Evolutionary conservation across 2,329 filamentous ascomycete genomes (phyloP).

Genomic region (Penicillium decumbens): DNA sequence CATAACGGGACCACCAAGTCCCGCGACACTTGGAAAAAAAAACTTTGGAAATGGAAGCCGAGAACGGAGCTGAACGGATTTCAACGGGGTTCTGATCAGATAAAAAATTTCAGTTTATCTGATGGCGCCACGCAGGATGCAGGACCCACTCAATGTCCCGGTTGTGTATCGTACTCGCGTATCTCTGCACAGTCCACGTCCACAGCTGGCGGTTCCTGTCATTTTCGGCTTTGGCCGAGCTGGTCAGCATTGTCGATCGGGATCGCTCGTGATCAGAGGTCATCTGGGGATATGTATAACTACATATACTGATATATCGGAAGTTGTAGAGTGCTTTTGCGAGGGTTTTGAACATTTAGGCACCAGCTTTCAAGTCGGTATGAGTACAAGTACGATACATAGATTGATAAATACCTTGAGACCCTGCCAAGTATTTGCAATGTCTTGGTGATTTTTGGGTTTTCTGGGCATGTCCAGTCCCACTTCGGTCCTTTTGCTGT

Average conservation of each 20-base stretch:
- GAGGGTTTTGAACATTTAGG: not conserved
- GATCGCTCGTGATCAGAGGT: not conserved
- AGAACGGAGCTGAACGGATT: not conserved
- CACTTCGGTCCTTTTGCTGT: not conserved
- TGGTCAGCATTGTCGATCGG: not conserved
- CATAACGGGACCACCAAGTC: not conserved
- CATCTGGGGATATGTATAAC: no score
- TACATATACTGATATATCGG: not conserved
- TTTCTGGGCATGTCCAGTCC: no score
- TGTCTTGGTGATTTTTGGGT: not conserved
- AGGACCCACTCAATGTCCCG: constrained; percentile 9
- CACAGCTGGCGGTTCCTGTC: not conserved
- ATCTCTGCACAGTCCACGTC: not conserved
- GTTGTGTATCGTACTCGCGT: not conserved
- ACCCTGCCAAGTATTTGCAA: no score
- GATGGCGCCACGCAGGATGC: constrained; percentile 14
- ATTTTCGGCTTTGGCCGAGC: constrained; percentile 1
- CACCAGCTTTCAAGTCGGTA: no score
- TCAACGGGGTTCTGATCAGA: constrained; percentile 11
- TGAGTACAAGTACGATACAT: not conserved
- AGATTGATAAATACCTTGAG: not conserved
- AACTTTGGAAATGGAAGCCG: no score
- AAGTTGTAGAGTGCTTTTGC: constrained; percentile 1
- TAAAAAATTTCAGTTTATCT: constrained; percentile 18
- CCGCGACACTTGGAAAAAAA: not conserved